Evolutionary conservation across 2,329 filamentous ascomycete species (phyloP).

Genomic region (Thelonectria rubi): DNA sequence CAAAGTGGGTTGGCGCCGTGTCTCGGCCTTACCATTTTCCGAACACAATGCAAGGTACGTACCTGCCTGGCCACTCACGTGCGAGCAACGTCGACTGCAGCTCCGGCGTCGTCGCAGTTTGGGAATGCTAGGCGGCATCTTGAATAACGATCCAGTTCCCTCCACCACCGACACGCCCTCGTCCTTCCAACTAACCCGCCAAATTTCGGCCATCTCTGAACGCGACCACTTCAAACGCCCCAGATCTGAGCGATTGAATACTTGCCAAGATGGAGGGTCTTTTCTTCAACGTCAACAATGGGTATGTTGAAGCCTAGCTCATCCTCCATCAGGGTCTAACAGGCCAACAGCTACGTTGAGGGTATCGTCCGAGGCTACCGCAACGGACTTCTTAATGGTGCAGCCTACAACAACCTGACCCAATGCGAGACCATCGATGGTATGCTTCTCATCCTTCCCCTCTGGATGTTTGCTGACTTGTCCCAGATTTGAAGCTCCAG

Average conservation of each 20-base stretch:
- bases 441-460: slow-evolving; percentile 51
- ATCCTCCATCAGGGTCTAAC: slow-evolving; percentile 44
- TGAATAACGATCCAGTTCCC: slow-evolving; percentile 33
- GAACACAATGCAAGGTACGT: slow-evolving; percentile 23
- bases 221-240: slow-evolving; percentile 12
- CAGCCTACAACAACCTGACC: slow-evolving; percentile 94
- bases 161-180: slow-evolving; percentile 23
- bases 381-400: slow-evolving; percentile 87
- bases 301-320: slow-evolving; percentile 61
- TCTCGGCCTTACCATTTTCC: slow-evolving; percentile 42
- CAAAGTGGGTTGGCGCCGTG: slow-evolving; percentile 42
- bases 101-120: slow-evolving; percentile 28
- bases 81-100: slow-evolving; percentile 35
- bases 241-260: slow-evolving; percentile 8
- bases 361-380: slow-evolving; percentile 97
- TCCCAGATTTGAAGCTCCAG: slow-evolving; percentile 92
- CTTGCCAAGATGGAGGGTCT: slow-evolving; percentile 81
- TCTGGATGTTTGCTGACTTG: slow-evolving; percentile 25
- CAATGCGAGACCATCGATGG: slow-evolving; percentile 99
- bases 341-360: slow-evolving; percentile 81
- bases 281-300: slow-evolving; percentile 93
- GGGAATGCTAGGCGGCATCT: slow-evolving; percentile 42
- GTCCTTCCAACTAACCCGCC: slow-evolving; percentile 22
- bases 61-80: slow-evolving; percentile 42
- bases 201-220: slow-evolving; percentile 12